Evolutionary conservation across 768 basidiomycete species (phyloP), one percentile per base, ranked within the genome.

Genomic region (Tricholoma flavovirens): DNA sequence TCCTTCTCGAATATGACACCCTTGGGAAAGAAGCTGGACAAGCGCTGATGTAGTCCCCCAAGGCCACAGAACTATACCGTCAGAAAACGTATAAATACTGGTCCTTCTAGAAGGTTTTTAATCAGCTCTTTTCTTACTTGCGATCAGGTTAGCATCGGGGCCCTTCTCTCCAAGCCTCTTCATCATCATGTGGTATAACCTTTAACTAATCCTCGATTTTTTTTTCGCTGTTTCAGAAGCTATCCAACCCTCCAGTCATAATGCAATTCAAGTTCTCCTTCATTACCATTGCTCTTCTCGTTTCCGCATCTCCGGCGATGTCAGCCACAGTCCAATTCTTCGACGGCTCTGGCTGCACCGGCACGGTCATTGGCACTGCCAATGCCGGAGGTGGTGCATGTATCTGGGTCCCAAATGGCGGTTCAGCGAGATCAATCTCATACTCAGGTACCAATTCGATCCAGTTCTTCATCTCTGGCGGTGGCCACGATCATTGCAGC

Each of bases 211-310:
- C 30, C 30, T 32, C 30, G 24, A 3, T 26, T 32, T 32, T 32
- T 32, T 32, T 32, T 32, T 32, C 30, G 6, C 7, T 32, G 4
- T 32, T 32, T 32, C 42, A 62, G 57, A 56, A 63, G 50, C 55
- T 60, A 55, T 50, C 5, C 42, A 21, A 59, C 51, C 54, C 42
- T 3, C 42, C 42, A 43, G 42, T 43, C 45, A 61, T 33, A 57
- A 62, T 64, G 63, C 61, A 62, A 56, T 64, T 59, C 60, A 64
- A 62, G 49, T 19, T 55, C 30, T 38, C 38, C 54, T 49, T 59
- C 55, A 15, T 59, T 48, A 49, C 56, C 40, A 55, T 33, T 35
- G 49, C 52, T 49, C 40, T 55, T 49, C 32, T 62, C 46, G 58
- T 55, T n/a, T 55, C 53, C 56, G 61, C 59, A 53, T 59, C 61